These are phyloP conservation scores for Leccinellum luteum DNA, from an alignment of 768 basidiomycete species.

Conservation along the genomic window DNA sequence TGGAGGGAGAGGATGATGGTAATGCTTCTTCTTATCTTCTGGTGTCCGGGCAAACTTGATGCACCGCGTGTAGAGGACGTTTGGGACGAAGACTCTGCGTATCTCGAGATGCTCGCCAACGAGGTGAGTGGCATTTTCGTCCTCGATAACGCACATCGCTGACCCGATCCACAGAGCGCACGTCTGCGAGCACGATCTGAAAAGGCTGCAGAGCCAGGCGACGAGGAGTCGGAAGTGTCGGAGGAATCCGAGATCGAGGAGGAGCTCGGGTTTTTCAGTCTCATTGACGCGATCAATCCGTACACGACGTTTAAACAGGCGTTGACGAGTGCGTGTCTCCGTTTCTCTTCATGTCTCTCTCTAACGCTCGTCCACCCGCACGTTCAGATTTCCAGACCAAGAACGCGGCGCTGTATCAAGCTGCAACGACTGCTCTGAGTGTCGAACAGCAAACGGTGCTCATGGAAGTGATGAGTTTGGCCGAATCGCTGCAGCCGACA, in stretches of 20 bases:
- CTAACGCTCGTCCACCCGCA: neutral
- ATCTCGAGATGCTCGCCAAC: conserved; percentile 80
- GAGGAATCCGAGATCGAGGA: conserved; percentile 69
- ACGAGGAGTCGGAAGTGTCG: conserved; percentile 38
- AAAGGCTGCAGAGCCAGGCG: conserved; percentile 28
- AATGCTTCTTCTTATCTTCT: conserved; percentile 6
- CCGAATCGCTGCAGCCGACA: conserved; percentile 39
- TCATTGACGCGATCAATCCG: conserved; percentile 75
- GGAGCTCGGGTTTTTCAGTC: conserved; percentile 83
- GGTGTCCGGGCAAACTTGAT: neutral
- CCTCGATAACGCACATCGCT: neutral
- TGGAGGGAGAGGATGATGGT: conserved; percentile 67
- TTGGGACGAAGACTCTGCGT: conserved; percentile 88
- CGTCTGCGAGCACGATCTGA: conserved; percentile 67
- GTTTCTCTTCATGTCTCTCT: neutral
- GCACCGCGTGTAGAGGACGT: conserved; percentile 61
- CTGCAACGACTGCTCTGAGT: conserved; percentile 65
- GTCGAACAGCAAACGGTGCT: conserved; percentile 77
- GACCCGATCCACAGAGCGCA: conserved; percentile 48
- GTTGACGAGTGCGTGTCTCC: conserved; percentile 54
- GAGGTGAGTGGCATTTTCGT: conserved; percentile 48
- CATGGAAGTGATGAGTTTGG: conserved; percentile 82
- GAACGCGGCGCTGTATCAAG: conserved; percentile 64
- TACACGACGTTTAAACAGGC: conserved; percentile 79
- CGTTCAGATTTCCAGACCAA: conserved; percentile 73